phyloP scores from a whole-genome alignment of 108 stramenopile genomes.

The Fistulifera pelliculosa region DNA sequence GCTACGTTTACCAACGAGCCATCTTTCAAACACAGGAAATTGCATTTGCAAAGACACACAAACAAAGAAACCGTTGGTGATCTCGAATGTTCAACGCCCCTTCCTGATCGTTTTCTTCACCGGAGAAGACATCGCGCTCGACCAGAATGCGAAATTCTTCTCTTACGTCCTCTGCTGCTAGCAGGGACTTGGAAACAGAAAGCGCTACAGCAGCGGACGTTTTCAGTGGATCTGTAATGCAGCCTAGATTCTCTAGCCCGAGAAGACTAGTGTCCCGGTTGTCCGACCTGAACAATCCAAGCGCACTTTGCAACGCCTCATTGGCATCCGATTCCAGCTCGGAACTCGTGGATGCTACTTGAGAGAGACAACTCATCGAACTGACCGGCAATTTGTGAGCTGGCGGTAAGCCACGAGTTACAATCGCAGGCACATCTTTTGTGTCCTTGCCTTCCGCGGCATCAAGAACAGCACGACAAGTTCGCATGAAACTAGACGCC shows the following conservation, averaged over 20 bases:
- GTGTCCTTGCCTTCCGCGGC: constrained; percentile 45
- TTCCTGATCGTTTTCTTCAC: constrained; percentile 17
- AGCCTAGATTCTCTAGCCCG: constrained; percentile 54
- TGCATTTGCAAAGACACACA: constrained; percentile 38
- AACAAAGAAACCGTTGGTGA: too few species aligned
- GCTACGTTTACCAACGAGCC: constrained; percentile 25
- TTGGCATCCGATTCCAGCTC: constrained; percentile 23
- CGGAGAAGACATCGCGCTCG: constrained; percentile 24
- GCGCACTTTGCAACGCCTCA: constrained; percentile 23
- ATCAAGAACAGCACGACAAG: constrained; percentile 55
- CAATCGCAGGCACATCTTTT: constrained; percentile 4
- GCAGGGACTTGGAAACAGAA: constrained; percentile 38
- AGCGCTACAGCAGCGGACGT: constrained; percentile 37
- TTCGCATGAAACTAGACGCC: constrained; percentile 45
- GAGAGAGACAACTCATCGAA: constrained; percentile 44
- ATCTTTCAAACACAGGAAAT: constrained; percentile 30
- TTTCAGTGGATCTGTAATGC: constrained; percentile 45
- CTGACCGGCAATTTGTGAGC: constrained; percentile 19
- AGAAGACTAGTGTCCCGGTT: constrained; percentile 43
- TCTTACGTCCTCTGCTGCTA: constrained; percentile 23
- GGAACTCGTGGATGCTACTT: constrained; percentile 10
- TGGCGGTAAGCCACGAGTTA: constrained; percentile 12
- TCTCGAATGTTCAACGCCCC: constrained; percentile 1
- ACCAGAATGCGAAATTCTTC: constrained; percentile 25
- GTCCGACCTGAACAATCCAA: constrained; percentile 37